Percentiles rank a stretch among this genome's conserved stretches.
These are phyloP conservation scores for Hamigera avellanea DNA, from an alignment of 495 filamentous ascomycete species.

Conservation along the genomic window DNA sequence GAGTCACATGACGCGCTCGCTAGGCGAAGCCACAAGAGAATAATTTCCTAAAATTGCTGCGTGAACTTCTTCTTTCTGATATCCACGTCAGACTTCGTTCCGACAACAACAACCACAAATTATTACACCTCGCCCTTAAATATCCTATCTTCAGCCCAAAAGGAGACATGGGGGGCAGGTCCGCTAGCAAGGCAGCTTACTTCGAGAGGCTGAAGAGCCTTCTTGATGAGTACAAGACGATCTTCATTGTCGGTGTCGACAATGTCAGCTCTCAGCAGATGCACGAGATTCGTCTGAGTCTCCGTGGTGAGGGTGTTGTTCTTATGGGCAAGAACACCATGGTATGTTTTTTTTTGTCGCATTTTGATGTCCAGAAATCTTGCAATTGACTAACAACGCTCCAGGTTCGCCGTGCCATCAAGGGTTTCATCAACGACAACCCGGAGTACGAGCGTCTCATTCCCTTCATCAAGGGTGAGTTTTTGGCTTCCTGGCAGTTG, in stretches of 20 bases:
- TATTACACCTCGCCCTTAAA: slow-evolving; percentile 67
- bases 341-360: slow-evolving; percentile 43
- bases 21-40: slow-evolving; percentile 30
- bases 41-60: slow-evolving; percentile 18
- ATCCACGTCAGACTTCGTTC: slow-evolving; percentile 13
- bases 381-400: slow-evolving; percentile 9
- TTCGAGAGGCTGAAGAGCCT: slow-evolving; percentile 98
- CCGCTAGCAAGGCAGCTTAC: slow-evolving; percentile 87
- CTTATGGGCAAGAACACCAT: slow-evolving; percentile 99
- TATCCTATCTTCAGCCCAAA: slow-evolving; percentile 82
- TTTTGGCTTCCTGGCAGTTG: too few relatives aligned
- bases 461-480: slow-evolving; percentile 74
- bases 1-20: slow-evolving; percentile 28
- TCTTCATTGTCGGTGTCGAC: slow-evolving; percentile 96
- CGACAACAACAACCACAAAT: slow-evolving; percentile 21
- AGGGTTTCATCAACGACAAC: slow-evolving; percentile 81
- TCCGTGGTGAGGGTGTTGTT: slow-evolving; percentile 82
- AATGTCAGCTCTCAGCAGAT: slow-evolving; percentile 99
- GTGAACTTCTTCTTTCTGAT: slow-evolving; percentile 7
- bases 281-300: slow-evolving; percentile 93
- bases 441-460: slow-evolving; percentile 97
- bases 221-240: slow-evolving; percentile 80
- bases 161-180: slow-evolving; percentile 99
- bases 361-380: not conserved
- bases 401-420: slow-evolving; percentile 90